Percentiles rank a stretch among this genome's conserved stretches.
These are phyloP conservation scores for Mycena maculata DNA, from an alignment of 768 basidiomycete genomes.

Conservation along the genomic window DNA sequence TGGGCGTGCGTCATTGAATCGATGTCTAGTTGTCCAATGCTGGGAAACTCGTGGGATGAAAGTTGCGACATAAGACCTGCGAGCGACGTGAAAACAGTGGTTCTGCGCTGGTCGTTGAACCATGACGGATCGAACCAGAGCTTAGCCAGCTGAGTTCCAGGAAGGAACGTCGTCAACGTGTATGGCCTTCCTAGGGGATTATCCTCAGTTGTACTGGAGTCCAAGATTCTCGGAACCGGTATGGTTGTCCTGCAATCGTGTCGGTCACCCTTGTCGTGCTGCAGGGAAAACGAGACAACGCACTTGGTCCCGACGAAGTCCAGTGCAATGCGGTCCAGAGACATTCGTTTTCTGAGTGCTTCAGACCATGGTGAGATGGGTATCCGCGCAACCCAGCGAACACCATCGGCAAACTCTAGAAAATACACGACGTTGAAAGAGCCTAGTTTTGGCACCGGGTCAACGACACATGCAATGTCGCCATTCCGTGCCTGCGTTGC, in stretches of 20 bases:
- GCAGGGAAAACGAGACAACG: background rate
- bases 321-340: conserved; percentile 13
- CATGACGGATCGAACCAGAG: conserved; percentile 35
- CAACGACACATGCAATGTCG: no score
- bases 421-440: no score
- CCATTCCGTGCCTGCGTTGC: no score
- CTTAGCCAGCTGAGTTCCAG: conserved; percentile 28
- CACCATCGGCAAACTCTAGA: no score
- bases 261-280: background rate
- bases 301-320: conserved; percentile 21
- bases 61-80: conserved; percentile 28
- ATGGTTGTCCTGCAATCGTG: conserved; percentile 23
- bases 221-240: conserved; percentile 31
- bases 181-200: conserved; percentile 32
- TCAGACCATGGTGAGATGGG: no score
- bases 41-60: conserved; percentile 13
- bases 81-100: conserved; percentile 16
- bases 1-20: background rate
- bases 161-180: conserved; percentile 26
- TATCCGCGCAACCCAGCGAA: no score
- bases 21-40: conserved; percentile 18
- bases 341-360: conserved; percentile 20
- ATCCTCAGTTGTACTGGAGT: conserved; percentile 20
- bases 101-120: conserved; percentile 23
- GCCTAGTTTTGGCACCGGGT: no score